Evolutionary conservation across 2,329 filamentous ascomycete genomes (phyloP).

Genomic region (Xylariaceae sp.): DNA sequence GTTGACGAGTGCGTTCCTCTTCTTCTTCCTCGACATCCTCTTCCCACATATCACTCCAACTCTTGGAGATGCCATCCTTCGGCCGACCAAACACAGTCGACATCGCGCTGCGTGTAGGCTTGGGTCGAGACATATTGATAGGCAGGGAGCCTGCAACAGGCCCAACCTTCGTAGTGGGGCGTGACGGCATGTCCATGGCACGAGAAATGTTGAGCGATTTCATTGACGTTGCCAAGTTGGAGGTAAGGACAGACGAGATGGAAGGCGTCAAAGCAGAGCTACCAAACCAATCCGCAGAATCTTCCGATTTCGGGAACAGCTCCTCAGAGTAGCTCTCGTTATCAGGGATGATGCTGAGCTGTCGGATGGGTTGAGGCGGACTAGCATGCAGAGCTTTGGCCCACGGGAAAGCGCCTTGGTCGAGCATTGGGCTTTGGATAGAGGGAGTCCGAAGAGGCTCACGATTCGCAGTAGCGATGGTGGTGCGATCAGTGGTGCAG

Average conservation of each 20-base stretch:
- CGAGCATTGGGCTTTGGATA: slow-evolving; percentile 79
- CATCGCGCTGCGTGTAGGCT: slow-evolving; percentile 64
- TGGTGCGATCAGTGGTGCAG: slow-evolving; percentile 74
- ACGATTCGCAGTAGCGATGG: slow-evolving; percentile 80
- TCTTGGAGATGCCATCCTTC: slow-evolving; percentile 83
- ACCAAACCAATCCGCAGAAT: slow-evolving; percentile 73
- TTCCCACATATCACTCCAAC: slow-evolving; percentile 98
- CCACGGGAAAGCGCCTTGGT: slow-evolving; percentile 88
- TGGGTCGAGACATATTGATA: slow-evolving; percentile 75
- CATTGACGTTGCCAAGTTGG: slow-evolving; percentile 76
- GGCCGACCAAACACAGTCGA: slow-evolving; percentile 76
- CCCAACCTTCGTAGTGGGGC: slow-evolving; percentile 50
- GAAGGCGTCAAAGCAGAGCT: slow-evolving; percentile 74
- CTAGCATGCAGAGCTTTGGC: slow-evolving; percentile 80
- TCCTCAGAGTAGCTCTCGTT: slow-evolving; percentile 79
- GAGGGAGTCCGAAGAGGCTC: slow-evolving; percentile 95
- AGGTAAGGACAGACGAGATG: slow-evolving; percentile 78
- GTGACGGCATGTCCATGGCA: slow-evolving; percentile 39
- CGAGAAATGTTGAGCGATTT: slow-evolving; percentile 62
- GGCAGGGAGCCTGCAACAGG: slow-evolving; percentile 67
- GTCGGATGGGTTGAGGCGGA: slow-evolving; percentile 66
- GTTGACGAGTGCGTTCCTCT: slow-evolving; percentile 58
- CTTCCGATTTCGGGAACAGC: slow-evolving; percentile 75
- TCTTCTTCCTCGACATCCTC: slow-evolving; percentile 79
- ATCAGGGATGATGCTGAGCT: slow-evolving; percentile 82